Base-by-base conservation (phyloP, 352 stramenopile species). In the Plasmopara muralis region DNA sequence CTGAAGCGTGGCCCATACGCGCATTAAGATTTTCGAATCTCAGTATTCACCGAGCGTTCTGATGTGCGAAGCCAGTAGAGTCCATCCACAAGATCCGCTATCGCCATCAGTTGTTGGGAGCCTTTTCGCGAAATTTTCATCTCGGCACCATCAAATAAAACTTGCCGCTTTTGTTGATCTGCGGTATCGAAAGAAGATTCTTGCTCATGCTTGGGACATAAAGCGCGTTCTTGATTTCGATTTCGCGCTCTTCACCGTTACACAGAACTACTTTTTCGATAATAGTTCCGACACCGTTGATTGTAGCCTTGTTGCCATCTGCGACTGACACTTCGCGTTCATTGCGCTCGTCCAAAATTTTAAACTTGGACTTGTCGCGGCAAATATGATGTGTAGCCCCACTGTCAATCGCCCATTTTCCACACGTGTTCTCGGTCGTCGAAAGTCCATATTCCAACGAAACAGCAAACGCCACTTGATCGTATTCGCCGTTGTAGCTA, bases 51-150 rank as follows among this genome's bases (percentile, higher is more conserved):
- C 31, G 6, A 30, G 33, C 6, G 4, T 6, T 41, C 2, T 41
- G 31, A n/a, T 29, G 44, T 31, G n/a, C 44, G 31, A 16, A 50
- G 30, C 31, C 44, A 41, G 30, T 41, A 50, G 18, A 50, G n/a
- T 9, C 44, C 44, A 35, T 41, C 30, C 12, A 50, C 42, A 18
- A 30, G 43, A 28, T 49, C 28, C 10, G 29, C 43, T 4, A 28
- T 49, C 15, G 6, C 33, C 12, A 25, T 3, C 20, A 25, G 20
- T 25, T 25, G 20, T 25, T 25, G 20, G 3, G 20, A 3, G 20
- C 20, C 20, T 25, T 25, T 25, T 3, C n/a, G n/a, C n/a, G n/a
- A n/a, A n/a, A n/a, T n/a, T n/a, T n/a, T n/a, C 43, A 48, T 39
- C 16, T 6, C 16, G 9, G 28, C 43, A 28, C 29, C 43, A 10